Evolutionary conservation across 2,329 filamentous ascomycete genomes (phyloP), one percentile per base, ranked within the genome.

Genomic region (Aureobasidium namibiae): DNA sequence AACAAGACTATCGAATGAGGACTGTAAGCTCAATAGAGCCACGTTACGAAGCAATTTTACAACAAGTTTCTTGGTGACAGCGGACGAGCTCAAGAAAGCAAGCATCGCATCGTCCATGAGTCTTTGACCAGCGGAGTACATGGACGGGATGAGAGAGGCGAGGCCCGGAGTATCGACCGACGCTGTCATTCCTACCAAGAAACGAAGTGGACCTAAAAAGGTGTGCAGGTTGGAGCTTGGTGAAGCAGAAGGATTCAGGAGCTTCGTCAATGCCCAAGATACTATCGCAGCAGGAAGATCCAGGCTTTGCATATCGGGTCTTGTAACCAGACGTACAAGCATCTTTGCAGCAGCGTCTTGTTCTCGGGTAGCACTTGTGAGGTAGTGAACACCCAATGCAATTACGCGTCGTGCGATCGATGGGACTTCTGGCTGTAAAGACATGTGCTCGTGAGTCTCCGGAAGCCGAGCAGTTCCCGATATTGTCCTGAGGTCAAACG

Each of bases 401-500:
- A 96, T 76, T 10, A 94, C 77, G 14, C 90, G 82, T 6, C 82
- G 75, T 0, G 89, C 82, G 60, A 96, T 82, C 1, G 82, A 82
- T 0, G 92, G 90, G 1, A 90, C 74, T 33, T 82, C 74, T 1
- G 70, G 65, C 0, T 86, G 82, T 72, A 88, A 80, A 9, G 71
- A 67, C 18, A 90, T 74, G 1, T 78, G 80, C 0, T 73, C 67
- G 1, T 83, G 74, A 2, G 63, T 64, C 31, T 80, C 78, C 1
- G 76, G 73, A 2, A 82, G 83, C n/a, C 71, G 66, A 1, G 67
- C 52, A 13, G 75, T 76, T 11, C 4, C 38, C 2, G 92, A 96
- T 62, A 99, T 92, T 2, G 89, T 91, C 2, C 86, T 82, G 56
- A 99, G 77, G 67, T 96, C 92, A 73, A 99, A 99, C 0, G 94